A percentile compares a stretch with the other conserved stretches of the same genome.
Evolutionary conservation across 2,329 filamentous ascomycete genomes (phyloP).

Genomic region (Orbilia brochopaga): DNA sequence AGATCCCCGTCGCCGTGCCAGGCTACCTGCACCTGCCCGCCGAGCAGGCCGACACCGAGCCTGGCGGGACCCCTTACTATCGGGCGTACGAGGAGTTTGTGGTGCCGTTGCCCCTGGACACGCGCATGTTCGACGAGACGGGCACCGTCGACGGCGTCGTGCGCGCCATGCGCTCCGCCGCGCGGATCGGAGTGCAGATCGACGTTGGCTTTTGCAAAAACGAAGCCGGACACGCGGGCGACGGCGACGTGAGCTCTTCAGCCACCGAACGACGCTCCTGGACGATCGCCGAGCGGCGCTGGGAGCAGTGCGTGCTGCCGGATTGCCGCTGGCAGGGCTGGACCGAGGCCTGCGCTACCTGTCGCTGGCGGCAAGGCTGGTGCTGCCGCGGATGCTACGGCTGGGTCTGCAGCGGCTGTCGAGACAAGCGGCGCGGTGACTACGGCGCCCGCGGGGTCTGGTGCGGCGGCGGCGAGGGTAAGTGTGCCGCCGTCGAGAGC

Average conservation of each 20-base stretch:
- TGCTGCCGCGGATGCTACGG: slow-evolving; percentile 41
- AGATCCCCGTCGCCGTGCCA: slow-evolving; percentile 21
- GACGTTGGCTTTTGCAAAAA: slow-evolving; percentile 45
- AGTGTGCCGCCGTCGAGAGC: slow-evolving; percentile 20
- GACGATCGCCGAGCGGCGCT: slow-evolving; percentile 33
- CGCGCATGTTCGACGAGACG: background rate
- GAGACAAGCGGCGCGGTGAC: slow-evolving; percentile 8
- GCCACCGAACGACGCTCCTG: too few relatives aligned
- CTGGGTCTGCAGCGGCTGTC: slow-evolving; percentile 41
- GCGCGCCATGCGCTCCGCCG: slow-evolving; percentile 14
- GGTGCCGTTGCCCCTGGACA: background rate
- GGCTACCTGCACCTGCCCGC: slow-evolving; percentile 23
- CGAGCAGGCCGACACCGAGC: slow-evolving; percentile 21
- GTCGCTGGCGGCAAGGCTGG: slow-evolving; percentile 26
- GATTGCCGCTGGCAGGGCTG: slow-evolving; percentile 39
- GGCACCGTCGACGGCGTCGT: background rate
- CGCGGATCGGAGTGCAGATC: slow-evolving; percentile 26
- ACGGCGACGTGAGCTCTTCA: background rate
- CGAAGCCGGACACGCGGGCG: slow-evolving; percentile 1
- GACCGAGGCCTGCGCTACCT: slow-evolving; percentile 28
- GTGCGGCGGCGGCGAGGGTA: slow-evolving; percentile 16
- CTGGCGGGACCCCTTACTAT: slow-evolving; percentile 1
- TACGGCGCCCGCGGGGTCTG: slow-evolving; percentile 19
- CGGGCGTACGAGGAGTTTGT: slow-evolving; percentile 27
- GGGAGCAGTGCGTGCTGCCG: slow-evolving; percentile 26